Percentiles rank a stretch among this genome's conserved stretches.
Conservation (phyloP, 192 early-diverging fungal species). For the Coemansia sp. region DNA sequence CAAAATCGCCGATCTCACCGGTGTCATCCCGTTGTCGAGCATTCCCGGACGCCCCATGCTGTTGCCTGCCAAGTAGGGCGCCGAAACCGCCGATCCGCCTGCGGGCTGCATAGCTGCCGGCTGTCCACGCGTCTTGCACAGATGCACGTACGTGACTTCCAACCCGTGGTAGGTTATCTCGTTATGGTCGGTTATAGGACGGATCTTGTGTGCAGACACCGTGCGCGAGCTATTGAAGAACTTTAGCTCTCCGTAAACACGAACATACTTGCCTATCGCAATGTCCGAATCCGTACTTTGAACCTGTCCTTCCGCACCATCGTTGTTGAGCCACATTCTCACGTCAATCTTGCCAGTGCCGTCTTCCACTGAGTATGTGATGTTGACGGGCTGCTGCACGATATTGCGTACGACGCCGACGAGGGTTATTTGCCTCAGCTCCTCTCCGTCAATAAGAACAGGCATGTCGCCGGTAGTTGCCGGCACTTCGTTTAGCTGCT, state of each 20-base stretch:
- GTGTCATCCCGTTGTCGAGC: slow-evolving; percentile 10
- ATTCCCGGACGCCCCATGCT: slow-evolving; percentile 2
- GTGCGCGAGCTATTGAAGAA: slow-evolving; percentile 58
- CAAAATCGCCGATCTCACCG: slow-evolving; percentile 27
- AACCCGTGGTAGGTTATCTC: slow-evolving; percentile 77
- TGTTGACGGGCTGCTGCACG: slow-evolving; percentile 56
- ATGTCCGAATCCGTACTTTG: slow-evolving; percentile 22
- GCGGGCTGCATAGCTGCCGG: slow-evolving; percentile 2
- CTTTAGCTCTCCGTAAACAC: slow-evolving; percentile 69
- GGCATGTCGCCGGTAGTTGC: slow-evolving; percentile 58
- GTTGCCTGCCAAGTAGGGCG: slow-evolving; percentile 5
- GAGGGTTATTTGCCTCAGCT: slow-evolving; percentile 70
- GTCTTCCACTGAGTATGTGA: slow-evolving; percentile 75
- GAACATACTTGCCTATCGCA: slow-evolving; percentile 60
- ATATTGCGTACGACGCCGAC: slow-evolving; percentile 67
- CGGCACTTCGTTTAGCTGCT: slow-evolving; percentile 60
- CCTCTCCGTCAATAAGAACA: slow-evolving; percentile 65
- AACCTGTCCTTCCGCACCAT: slow-evolving; percentile 7
- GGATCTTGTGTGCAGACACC: slow-evolving; percentile 58
- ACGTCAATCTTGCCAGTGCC: slow-evolving; percentile 76
- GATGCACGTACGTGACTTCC: slow-evolving; percentile 64
- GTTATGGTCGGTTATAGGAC: slow-evolving; percentile 66
- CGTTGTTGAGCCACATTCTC: slow-evolving; percentile 56
- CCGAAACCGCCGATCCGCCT: slow-evolving; percentile 5
- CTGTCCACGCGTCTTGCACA: slow-evolving; percentile 51